Evolutionary conservation across 768 basidiomycete species (phyloP).

Genomic region (Cytidiella melzeri): DNA sequence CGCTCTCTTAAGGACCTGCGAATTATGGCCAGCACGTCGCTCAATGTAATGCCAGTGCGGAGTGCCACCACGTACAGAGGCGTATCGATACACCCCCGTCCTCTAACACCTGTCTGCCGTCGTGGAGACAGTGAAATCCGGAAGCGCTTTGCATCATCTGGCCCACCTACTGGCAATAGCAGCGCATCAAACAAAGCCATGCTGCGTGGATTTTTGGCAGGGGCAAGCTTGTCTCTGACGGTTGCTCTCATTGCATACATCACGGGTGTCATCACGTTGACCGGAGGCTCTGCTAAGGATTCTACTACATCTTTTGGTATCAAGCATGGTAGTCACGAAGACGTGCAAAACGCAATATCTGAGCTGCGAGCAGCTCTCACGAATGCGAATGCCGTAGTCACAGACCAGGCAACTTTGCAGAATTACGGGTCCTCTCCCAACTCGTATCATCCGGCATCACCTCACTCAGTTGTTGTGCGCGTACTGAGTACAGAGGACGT

Average conservation of each 20-base stretch:
- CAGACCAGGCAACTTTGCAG: conserved; percentile 7
- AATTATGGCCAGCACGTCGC: background rate
- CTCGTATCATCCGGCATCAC: conserved; percentile 14
- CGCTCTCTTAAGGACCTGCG: too few species aligned
- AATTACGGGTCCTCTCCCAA: conserved; percentile 13
- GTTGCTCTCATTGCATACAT: conserved; percentile 5
- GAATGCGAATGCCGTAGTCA: conserved; percentile 3
- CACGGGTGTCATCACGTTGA: conserved; percentile 4
- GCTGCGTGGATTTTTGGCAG: conserved; percentile 8
- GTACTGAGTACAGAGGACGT: conserved; percentile 74
- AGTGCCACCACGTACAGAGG: background rate
- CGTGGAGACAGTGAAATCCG: too few species aligned
- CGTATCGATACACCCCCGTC: too few species aligned
- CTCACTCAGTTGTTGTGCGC: conserved; percentile 40
- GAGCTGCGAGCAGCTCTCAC: conserved; percentile 9
- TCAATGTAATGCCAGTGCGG: too few species aligned
- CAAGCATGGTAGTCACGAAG: conserved; percentile 2
- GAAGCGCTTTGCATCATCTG: conserved; percentile 2
- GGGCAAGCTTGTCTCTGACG: conserved; percentile 6
- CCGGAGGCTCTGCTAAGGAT: background rate
- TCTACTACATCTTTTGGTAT: background rate
- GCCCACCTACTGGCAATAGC: background rate
- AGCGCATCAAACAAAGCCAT: background rate
- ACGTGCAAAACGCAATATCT: conserved; percentile 11
- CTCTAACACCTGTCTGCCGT: too few species aligned